Base-by-base conservation (phyloP, 2,329 filamentous ascomycete species). In the Graphilbum sp. region DNA sequence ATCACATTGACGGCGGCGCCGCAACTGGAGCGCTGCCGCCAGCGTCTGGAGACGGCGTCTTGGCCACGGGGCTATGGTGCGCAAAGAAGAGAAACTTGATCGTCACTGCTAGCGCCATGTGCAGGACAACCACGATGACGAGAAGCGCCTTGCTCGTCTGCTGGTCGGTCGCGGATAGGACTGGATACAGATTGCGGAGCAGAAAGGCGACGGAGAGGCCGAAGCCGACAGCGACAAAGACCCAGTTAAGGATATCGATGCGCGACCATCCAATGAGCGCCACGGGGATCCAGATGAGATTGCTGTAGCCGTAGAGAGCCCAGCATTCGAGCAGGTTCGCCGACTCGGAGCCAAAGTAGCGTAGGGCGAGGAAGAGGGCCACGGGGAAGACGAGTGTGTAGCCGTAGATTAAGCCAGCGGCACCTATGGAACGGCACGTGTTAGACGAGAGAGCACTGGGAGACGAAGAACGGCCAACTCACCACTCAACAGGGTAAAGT, bases 41-140 rank as follows among this genome's bases (percentile, higher is more conserved):
- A 25, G 34, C 32, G 32, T 20, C 37, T 15, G 23, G 35, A 12
- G 31, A 35, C 12, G 35, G 36, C 35, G 20, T 21, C 42, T 45
- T 43, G 18, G 17, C 34, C 37, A 41, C 46, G 36, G 74, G 72
- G 57, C 79, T 85, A 35, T 70, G 75, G 48, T 83, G 76, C 48
- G 86, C 87, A 60, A 98, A 98, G 69, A 96, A 96, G 21, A 96
- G 62, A 42, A 95, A 79, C 69, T 96, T 96, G 60, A 98, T 96
- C 5, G 88, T 83, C 50, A 96, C 73, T 2, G 88, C 75, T 47
- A 98, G 66, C n/a, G 80, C 90, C 21, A 86, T 78, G 61, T 98
- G 90, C 45, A 96, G 65, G 23, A 72, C 69, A 23, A 96, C 70
- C 20, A 98, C 87, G 18, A 88, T 64, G 37, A 96, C 65, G 42